Evolutionary conservation across 2,329 filamentous ascomycete species (phyloP), one percentile per base, ranked within the genome.

Genomic region (Nemania serpens): DNA sequence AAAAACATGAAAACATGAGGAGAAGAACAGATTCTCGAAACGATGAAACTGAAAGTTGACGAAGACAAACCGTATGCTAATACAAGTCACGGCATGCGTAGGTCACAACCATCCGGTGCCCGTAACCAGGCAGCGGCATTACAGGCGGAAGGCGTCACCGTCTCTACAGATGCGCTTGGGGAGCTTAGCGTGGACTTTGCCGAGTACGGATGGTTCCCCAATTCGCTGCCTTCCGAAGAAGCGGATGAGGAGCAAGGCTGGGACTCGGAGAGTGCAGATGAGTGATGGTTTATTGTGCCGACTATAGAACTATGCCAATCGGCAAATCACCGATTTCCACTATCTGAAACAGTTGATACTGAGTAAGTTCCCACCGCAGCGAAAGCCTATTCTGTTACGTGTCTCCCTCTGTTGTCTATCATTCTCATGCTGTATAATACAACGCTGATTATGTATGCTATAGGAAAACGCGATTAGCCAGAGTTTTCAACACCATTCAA

Each of bases 191-290:
- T 87, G 1, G 80, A 85, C 62, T 78, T 86, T 54, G 74, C 64
- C 0, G 74, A 78, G 47, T 84, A 78, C 64, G 84, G 84, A 1
- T 87, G 84, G 84, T 87, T 86, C 63, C 84, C 84, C 3, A 67
- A 75, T 0, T 64, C 66, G 7, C 65, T 86, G 37, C 83, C 83
- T 0, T 84, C 82, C 0, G 77, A 78, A 45, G 72, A 66, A 29
- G 73, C 47, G 0, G 67, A 63, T 0, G 77, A 78, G 41, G 72
- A 73, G n/a, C 72, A 67, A 7, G 66, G 63, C 13, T 59, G 48
- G 54, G 13, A 45, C 9, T 53, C 22, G 37, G 50, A 29, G 12
- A 37, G 46, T 54, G 57, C 59, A 51, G 50, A 5, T 45, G 42
- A 62, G 56, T 60, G 11, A 53, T 43, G 7, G 7, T 58, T 17